phyloP scores from a whole-genome alignment of 352 stramenopile species.

The Thalassiosira hispida region DNA sequence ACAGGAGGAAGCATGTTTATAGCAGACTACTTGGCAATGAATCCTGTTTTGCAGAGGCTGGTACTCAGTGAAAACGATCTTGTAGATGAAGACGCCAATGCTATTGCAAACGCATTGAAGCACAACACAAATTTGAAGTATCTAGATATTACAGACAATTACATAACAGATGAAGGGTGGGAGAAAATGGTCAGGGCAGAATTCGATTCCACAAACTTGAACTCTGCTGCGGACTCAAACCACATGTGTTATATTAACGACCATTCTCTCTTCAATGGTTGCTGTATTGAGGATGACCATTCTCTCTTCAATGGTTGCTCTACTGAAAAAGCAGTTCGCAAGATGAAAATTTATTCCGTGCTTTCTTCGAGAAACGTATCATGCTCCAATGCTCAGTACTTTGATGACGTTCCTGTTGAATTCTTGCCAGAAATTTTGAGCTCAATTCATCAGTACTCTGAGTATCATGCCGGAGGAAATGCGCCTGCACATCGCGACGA shows the following conservation, averaged over 20 bases:
- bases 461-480: neutral
- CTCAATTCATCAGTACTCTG: neutral
- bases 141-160: neutral
- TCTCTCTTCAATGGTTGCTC: neutral
- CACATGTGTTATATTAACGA: neutral
- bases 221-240: constrained; percentile 1
- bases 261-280: neutral
- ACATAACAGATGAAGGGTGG: neutral
- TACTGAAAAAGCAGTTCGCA: neutral
- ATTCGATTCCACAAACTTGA: constrained; percentile 8
- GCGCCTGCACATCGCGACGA: neutral
- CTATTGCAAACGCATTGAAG: neutral
- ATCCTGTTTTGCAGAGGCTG: constrained; percentile 1
- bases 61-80: neutral
- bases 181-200: neutral
- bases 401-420: neutral
- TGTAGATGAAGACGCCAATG: neutral
- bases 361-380: neutral
- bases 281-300: neutral
- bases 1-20: neutral
- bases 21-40: neutral
- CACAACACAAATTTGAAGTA: constrained; percentile 1
- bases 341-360: neutral
- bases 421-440: neutral
- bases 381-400: neutral